Evolutionary conservation across 2,329 filamentous ascomycete genomes (phyloP).

Genomic region (Tolypocladium ovalisporum): DNA sequence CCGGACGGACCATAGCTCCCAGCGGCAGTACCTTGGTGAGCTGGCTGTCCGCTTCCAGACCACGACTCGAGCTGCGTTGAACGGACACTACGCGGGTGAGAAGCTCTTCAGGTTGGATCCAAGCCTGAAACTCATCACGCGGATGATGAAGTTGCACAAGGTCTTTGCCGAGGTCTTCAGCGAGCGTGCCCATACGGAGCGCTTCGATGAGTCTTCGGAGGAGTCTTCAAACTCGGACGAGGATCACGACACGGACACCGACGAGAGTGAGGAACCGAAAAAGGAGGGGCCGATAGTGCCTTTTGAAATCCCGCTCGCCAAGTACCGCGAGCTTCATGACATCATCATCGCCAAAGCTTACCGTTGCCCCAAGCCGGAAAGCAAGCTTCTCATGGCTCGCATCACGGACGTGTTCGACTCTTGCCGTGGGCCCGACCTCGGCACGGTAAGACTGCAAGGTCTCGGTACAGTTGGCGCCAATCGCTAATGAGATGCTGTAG

Average conservation of each 20-base stretch:
- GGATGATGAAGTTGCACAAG: constrained; percentile 25
- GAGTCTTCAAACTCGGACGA: not conserved
- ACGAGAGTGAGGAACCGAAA: not conserved
- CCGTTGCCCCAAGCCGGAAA: not conserved
- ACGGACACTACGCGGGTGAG: constrained; percentile 22
- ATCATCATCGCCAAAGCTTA: not conserved
- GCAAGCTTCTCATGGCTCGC: constrained; percentile 9
- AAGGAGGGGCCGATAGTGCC: not conserved
- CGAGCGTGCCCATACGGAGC: constrained; percentile 8
- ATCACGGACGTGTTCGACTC: constrained; percentile 7
- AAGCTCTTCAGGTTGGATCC: constrained; percentile 15
- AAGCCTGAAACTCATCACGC: constrained; percentile 24
- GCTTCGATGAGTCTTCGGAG: constrained; percentile 2
- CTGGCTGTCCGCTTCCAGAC: constrained; percentile 19
- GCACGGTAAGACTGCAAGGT: not conserved
- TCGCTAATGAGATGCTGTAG: constrained; percentile 7
- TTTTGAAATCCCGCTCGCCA: not conserved
- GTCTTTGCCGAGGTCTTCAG: constrained; percentile 18
- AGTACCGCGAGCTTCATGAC: constrained; percentile 2
- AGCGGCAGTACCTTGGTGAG: constrained; percentile 22
- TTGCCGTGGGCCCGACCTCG: constrained; percentile 5
- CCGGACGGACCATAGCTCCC: constrained; percentile 13
- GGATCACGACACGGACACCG: not conserved
- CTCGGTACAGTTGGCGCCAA: no score
- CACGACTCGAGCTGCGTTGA: constrained; percentile 18